Conservation (phyloP, 495 filamentous ascomycete genomes). For the Chaetomium tenue region DNA sequence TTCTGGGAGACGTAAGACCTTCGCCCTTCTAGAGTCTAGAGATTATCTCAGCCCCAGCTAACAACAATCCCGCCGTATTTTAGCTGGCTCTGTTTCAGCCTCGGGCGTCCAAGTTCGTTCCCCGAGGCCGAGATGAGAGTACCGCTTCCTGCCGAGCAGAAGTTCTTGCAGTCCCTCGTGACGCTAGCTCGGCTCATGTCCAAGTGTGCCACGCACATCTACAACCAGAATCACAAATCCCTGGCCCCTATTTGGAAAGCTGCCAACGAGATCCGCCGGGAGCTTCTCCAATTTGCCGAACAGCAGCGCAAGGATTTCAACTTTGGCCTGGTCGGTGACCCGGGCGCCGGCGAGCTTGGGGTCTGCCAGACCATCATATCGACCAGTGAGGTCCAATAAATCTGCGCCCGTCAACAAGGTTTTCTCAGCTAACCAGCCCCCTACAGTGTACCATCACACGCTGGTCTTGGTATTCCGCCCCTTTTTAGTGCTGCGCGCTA, state of each 20-base stretch:
- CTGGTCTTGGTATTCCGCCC: conserved; percentile 2
- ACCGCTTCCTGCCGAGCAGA: conserved; percentile 13
- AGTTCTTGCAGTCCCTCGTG: conserved; percentile 11
- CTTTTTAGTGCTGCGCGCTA: conserved; percentile 5
- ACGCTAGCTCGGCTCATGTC: conserved; percentile 8
- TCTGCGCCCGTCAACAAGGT: not conserved
- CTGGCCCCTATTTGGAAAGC: conserved; percentile 7
- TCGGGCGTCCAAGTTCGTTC: conserved; percentile 10
- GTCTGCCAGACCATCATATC: conserved; percentile 11
- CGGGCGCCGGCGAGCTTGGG: conserved; percentile 2
- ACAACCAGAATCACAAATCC: conserved; percentile 13
- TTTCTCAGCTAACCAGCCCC: not conserved
- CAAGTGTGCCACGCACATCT: conserved; percentile 13
- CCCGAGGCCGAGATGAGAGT: conserved; percentile 11
- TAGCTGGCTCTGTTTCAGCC: conserved; percentile 14
- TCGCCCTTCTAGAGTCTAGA: not conserved
- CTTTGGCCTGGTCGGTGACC: conserved; percentile 10
- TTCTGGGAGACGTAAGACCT: conserved; percentile 8
- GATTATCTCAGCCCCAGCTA: not conserved
- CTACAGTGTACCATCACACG: conserved; percentile 10
- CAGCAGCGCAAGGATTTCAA: conserved; percentile 11
- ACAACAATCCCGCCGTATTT: not conserved
- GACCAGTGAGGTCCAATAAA: not conserved
- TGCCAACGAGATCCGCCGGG: conserved; percentile 8
- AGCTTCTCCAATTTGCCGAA: conserved; percentile 9